These are phyloP conservation scores for Arabidopsis arenosa DNA, from an alignment of 345 rosid genomes.

Conservation along the genomic window DNA sequence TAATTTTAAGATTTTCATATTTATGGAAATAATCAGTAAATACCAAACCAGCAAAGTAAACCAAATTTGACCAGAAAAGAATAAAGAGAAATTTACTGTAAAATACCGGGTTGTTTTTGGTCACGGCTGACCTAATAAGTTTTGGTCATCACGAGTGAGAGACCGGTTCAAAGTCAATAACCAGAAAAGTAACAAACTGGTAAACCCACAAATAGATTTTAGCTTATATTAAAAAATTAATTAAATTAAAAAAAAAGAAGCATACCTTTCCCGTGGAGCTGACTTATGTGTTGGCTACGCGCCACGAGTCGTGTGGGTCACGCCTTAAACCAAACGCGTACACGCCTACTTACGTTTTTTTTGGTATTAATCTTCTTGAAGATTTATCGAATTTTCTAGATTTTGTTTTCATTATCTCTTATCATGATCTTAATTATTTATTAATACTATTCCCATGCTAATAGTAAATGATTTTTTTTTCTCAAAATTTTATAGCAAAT, in stretches of 20 bases:
- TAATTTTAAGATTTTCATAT: not conserved
- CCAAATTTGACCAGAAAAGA: slow-evolving; percentile 35
- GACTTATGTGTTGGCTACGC: slow-evolving; percentile 47
- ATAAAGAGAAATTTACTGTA: slow-evolving; percentile 2
- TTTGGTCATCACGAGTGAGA: slow-evolving; percentile 38
- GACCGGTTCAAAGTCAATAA: slow-evolving; percentile 51
- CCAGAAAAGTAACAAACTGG: slow-evolving; percentile 36
- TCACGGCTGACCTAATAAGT: slow-evolving; percentile 36
- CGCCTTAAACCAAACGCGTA: slow-evolving; percentile 48
- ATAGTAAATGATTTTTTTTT: not conserved
- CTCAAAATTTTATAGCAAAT: not conserved
- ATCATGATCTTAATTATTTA: slow-evolving; percentile 15
- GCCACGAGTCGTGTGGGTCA: slow-evolving; percentile 48
- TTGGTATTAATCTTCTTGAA: slow-evolving; percentile 25
- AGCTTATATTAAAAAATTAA: slow-evolving; percentile 6
- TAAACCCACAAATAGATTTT: slow-evolving; percentile 28
- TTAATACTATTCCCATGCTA: not conserved
- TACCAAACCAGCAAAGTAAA: slow-evolving; percentile 17
- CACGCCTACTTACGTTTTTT: slow-evolving; percentile 43
- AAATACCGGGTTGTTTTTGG: slow-evolving; percentile 25
- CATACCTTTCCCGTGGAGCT: slow-evolving; percentile 47
- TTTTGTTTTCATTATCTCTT: not conserved
- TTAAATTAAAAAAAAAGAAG: slow-evolving; percentile 4
- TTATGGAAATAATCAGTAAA: not conserved
- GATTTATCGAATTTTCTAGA: slow-evolving; percentile 1